Evolutionary conservation across 2,329 filamentous ascomycete species (phyloP), one percentile per base, ranked within the genome.

Genomic region (Tolypocladium tundrense): DNA sequence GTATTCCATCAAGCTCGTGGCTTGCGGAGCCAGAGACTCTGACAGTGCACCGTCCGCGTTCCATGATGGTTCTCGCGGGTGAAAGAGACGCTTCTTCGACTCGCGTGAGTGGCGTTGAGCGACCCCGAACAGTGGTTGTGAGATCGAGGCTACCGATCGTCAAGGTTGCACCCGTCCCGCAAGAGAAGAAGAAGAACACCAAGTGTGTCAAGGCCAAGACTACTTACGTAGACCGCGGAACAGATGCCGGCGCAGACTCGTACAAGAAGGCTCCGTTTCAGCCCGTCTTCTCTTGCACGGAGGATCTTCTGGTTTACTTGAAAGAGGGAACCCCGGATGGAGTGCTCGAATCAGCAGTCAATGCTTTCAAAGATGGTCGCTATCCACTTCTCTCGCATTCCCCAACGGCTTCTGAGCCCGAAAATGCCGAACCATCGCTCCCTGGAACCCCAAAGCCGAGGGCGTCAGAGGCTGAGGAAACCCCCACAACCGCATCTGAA

Each of bases 221-320:
- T 19, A 64, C 61, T 0, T 76, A 74, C 56, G 68, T 75, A 21
- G 73, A 79, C 61, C 69, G 70, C 11, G 75, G 75, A 16, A 73
- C 72, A 0, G 73, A 78, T 63, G 68, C 70, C 1, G 66, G 65
- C 8, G 63, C 70, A 2, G 57, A 67, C 16, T 33, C 60, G 16
- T 45, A 59, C 9, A 57, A 67, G 10, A 59, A 65, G 19, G 57
- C 35, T 4, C 51, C 66, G 0, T 75, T 76, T 43, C 70, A 75
- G 40, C 72, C 79, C 1, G 73, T 83, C 0, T 71, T 87, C 27
- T 77, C 79, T 0, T 68, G 83, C 48, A 64, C 73, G 0, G 84
- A 87, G 63, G 80, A 87, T 60, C 65, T 85, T 1, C 74, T 85
- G 2, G 72, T 87, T 31, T 73, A 81, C 52, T 77, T 86, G 57